Conservation (phyloP, 2,329 filamentous ascomycete species). For the Neonectria neomacrospora region DNA sequence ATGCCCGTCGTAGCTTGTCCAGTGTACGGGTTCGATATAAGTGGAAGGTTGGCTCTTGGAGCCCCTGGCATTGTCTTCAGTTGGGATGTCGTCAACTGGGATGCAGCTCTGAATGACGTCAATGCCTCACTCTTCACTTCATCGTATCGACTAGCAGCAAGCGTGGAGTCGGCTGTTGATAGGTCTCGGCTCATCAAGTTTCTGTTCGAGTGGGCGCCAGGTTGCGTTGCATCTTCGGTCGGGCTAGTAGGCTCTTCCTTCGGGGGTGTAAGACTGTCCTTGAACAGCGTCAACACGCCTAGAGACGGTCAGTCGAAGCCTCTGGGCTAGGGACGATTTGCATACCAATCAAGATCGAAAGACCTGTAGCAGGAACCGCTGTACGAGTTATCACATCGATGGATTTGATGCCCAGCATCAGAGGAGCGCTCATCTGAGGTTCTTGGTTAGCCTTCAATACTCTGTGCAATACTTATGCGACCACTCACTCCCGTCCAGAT, state of each 20-base stretch:
- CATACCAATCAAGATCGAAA: slow-evolving; percentile 61
- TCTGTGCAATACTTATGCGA: neutral
- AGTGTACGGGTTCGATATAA: slow-evolving; percentile 52
- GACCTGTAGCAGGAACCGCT: slow-evolving; percentile 61
- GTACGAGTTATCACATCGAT: slow-evolving; percentile 59
- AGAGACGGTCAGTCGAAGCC: slow-evolving; percentile 19
- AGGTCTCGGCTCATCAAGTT: slow-evolving; percentile 32
- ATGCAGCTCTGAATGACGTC: slow-evolving; percentile 39
- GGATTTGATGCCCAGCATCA: slow-evolving; percentile 60
- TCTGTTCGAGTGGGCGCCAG: slow-evolving; percentile 27
- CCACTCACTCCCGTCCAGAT: slow-evolving; percentile 66
- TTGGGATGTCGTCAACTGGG: slow-evolving; percentile 29
- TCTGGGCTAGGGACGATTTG: neutral
- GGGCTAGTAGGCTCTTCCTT: slow-evolving; percentile 13
- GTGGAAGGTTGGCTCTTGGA: slow-evolving; percentile 48
- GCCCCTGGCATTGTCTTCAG: slow-evolving; percentile 22
- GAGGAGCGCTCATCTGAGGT: slow-evolving; percentile 60
- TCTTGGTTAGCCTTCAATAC: slow-evolving; percentile 17
- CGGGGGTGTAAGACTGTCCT: slow-evolving; percentile 29
- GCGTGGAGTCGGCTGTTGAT: slow-evolving; percentile 56
- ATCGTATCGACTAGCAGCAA: slow-evolving; percentile 60
- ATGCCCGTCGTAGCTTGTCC: slow-evolving; percentile 51
- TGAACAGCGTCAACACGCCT: slow-evolving; percentile 53
- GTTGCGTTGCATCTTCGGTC: slow-evolving; percentile 11
- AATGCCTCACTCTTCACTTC: slow-evolving; percentile 59